phyloP scores from a whole-genome alignment of 768 basidiomycete genomes.

The Podaxis sp. region DNA sequence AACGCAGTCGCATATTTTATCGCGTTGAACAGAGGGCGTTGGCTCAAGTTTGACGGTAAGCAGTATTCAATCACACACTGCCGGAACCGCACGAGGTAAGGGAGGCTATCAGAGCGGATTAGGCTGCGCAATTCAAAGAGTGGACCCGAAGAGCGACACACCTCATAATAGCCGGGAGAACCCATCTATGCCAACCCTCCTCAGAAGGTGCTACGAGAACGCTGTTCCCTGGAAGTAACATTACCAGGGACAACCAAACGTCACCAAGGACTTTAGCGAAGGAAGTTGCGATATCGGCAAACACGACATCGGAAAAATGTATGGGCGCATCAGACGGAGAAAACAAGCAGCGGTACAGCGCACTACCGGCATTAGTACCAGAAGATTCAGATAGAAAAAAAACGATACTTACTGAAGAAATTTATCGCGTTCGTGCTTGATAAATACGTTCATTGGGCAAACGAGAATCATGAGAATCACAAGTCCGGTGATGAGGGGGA shows the following conservation, averaged over 20 bases:
- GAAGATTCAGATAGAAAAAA: conserved; percentile 6
- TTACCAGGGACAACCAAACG: conserved; percentile 83
- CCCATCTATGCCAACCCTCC: conserved; percentile 68
- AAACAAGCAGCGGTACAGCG: conserved; percentile 72
- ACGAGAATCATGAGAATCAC: conserved; percentile 56
- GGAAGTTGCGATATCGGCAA: conserved; percentile 95
- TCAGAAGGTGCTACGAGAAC: conserved; percentile 62
- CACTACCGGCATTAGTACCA: conserved; percentile 41
- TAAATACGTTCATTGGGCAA: conserved; percentile 65
- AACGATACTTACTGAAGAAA: conserved; percentile 68
- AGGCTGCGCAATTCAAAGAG: conserved; percentile 1
- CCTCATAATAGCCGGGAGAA: conserved; percentile 88
- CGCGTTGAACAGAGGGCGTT: conserved; percentile 84
- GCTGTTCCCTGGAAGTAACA: conserved; percentile 85
- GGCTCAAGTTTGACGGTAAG: conserved; percentile 58
- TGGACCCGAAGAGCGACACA: conserved; percentile 30
- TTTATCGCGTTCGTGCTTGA: conserved; percentile 71
- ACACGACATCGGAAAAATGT: conserved; percentile 88
- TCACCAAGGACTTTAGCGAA: conserved; percentile 97
- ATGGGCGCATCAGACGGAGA: conserved; percentile 60
- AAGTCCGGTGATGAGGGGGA: conserved; percentile 69
- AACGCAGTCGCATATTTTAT: conserved; percentile 96
- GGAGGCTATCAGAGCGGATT: conserved; percentile 48
- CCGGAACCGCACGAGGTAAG: conserved; percentile 89
- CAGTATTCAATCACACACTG: conserved; percentile 89